Base-by-base conservation (phyloP, 1,284 basidiomycete species). In the Marasmius oreades region DNA sequence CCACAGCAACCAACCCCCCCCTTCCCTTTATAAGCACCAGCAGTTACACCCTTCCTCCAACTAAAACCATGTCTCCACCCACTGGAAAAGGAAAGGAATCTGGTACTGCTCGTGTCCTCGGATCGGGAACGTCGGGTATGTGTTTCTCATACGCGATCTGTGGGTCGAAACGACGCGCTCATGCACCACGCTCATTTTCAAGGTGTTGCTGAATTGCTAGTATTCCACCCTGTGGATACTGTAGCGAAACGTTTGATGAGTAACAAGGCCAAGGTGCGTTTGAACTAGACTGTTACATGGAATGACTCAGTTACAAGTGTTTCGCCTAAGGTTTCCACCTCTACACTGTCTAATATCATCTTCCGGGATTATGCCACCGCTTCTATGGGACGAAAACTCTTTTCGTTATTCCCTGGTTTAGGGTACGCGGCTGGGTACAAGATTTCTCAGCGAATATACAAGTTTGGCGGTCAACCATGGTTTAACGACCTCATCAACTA, bases 371-470 rank as follows among this genome's bases (percentile, higher is more conserved):
- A 91, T 53, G 91, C 95, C 5, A 69, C 80, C 2, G 90, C 93
- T 5, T 74, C 90, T 4, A 53, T 90, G 5, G 70, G 74, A n/a
- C 76, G 77, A 51, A 94, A 93, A 70, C 81, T 96, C 66, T 62
- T 98, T 34, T 97, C 94, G 3, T 83, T 99, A 39, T 99, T 99
- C 79, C 96, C 97, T 26, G 96, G 96, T 62, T 86, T 99, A 3
- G 97, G 97, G 1, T 99, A 99, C 70, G 97, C 96, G 3, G 96
- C 94, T 31, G 94, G 95, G 0, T 99, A 99, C 86, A 99, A 99
- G 74, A 77, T 97, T 66, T 76, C 92, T 1, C 94, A 97, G 74
- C 85, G 93, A 52, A 84, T 96, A 66, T 97, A 97, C 86, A 99
- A 98, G 77, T 99, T 98, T 66, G 96, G 97, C 59, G 97, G 96